Base-by-base conservation (phyloP, 2,329 filamentous ascomycete genomes). In the Beauveria medogensis region DNA sequence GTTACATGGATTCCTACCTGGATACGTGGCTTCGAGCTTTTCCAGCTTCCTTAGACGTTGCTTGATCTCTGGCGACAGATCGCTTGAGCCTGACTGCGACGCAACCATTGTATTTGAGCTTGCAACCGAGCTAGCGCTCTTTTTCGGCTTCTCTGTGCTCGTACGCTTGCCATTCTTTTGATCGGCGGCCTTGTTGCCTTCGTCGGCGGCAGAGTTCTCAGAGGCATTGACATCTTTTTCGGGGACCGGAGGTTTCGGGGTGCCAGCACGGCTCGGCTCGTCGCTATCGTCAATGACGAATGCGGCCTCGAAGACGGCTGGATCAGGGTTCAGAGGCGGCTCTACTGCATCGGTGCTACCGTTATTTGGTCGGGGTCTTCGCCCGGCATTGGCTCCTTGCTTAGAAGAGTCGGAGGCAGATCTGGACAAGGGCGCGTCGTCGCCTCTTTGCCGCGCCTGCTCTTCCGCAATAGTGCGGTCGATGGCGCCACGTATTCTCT, bases 381-480 rank as follows among this genome's bases (percentile, higher is more conserved):
- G 64, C 37, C 24, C 66, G 50, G 58, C 77, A 43, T 20, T 50
- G 1, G 64, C 79, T 72, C 63, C 77, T 70, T 59, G 80, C 66
- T 69, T 78, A 59, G 73, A 72, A 18, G 72, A 71, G 9, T 70
- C 69, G 40, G 73, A 74, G 41, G 64, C 69, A 24, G 73, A 69
- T 73, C 77, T 69, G 62, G 76, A 73, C 69, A 73, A 68, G 68
- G 75, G 68, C 61, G 74, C 74, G 66, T 73, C 69, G 67, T 81
- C 75, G 57, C 79, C 77, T 69, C 83, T 83, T 71, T 92, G 89
- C 62, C 90, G 88, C 62, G 91, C 89, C 75, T 96, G 91, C 76
- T 97, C 92, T 77, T 96, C 91, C 69, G 91, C 90, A 69, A 97
- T 94, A 69, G 88, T 88, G 68, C 87, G 86, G 72, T 96, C 90